phyloP scores from a whole-genome alignment of 179 eudicot species.

The Silene vulgaris region DNA sequence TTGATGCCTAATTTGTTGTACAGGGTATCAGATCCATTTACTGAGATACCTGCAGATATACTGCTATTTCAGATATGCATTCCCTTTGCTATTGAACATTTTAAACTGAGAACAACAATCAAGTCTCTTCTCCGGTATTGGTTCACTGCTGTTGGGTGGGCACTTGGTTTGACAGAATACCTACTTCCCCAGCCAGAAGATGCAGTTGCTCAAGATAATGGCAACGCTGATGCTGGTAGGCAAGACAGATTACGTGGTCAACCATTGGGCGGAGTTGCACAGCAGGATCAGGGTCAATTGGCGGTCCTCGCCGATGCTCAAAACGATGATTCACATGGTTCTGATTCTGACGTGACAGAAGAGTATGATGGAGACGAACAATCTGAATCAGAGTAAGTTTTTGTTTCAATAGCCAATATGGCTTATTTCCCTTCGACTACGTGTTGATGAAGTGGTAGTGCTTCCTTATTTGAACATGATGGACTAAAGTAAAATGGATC shows the following conservation, averaged over 20 bases:
- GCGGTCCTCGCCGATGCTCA: conserved; percentile 46
- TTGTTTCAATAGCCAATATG: neutral
- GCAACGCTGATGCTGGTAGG: conserved; percentile 63
- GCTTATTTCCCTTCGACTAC: neutral
- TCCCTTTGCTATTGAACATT: conserved; percentile 95
- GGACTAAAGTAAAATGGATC: neutral
- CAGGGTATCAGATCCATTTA: conserved; percentile 96
- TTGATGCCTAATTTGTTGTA: conserved; percentile 23
- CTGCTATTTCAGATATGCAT: conserved; percentile 95
- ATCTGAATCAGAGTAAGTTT: conserved; percentile 80
- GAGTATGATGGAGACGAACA: conserved; percentile 66
- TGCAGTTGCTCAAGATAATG: conserved; percentile 57
- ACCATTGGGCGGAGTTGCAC: conserved; percentile 38
- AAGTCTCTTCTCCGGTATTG: conserved; percentile 84
- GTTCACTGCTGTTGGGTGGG: conserved; percentile 94
- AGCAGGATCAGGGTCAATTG: conserved; percentile 44
- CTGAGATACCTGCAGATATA: conserved; percentile 97
- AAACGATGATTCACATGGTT: conserved; percentile 42
- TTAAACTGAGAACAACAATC: conserved; percentile 74
- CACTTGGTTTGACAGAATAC: conserved; percentile 79
- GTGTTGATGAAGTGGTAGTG: neutral
- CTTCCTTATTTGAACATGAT: neutral
- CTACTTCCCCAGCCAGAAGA: conserved; percentile 85
- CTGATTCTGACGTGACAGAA: conserved; percentile 44
- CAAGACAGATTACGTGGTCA: conserved; percentile 54